A percentile compares a stretch with the other conserved stretches of the same genome.
Evolutionary conservation across 257 asterid genomes (phyloP).

Genomic region (Nicotiana undulata): DNA sequence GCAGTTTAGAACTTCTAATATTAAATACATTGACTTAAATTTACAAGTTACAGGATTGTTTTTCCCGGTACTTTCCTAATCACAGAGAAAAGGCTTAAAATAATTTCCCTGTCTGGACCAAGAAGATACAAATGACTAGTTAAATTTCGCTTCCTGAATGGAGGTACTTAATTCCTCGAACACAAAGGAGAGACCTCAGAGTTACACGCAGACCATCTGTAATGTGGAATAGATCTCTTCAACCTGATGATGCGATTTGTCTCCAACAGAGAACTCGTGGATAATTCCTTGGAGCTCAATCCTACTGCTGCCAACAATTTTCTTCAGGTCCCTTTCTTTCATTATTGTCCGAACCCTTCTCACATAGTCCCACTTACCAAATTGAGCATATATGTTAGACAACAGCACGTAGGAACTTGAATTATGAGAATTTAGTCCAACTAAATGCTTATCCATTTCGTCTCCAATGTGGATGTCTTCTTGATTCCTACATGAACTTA

Average conservation of each 20-base stretch:
- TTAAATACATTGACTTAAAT: conserved; percentile 7
- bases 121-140: neutral
- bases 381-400: conserved; percentile 67
- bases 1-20: neutral
- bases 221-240: conserved; percentile 26
- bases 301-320: conserved; percentile 76
- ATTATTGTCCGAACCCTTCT: conserved; percentile 45
- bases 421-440: conserved; percentile 32
- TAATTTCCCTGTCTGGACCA: neutral
- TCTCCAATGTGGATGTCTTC: conserved; percentile 46
- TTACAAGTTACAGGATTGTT: conserved; percentile 16
- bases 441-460: conserved; percentile 45
- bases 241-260: conserved; percentile 31
- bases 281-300: conserved; percentile 71
- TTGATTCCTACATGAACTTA: conserved; percentile 57
- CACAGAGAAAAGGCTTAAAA: neutral
- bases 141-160: neutral
- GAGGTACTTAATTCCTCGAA: neutral
- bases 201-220: conserved; percentile 12
- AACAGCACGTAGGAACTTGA: conserved; percentile 67
- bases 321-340: conserved; percentile 55
- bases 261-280: conserved; percentile 73
- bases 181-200: neutral
- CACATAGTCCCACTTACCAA: conserved; percentile 65
- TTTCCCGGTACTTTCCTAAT: conserved; percentile 9